Conservation (phyloP, 2,329 filamentous ascomycete genomes). For the Teratosphaeria gauchensis region DNA sequence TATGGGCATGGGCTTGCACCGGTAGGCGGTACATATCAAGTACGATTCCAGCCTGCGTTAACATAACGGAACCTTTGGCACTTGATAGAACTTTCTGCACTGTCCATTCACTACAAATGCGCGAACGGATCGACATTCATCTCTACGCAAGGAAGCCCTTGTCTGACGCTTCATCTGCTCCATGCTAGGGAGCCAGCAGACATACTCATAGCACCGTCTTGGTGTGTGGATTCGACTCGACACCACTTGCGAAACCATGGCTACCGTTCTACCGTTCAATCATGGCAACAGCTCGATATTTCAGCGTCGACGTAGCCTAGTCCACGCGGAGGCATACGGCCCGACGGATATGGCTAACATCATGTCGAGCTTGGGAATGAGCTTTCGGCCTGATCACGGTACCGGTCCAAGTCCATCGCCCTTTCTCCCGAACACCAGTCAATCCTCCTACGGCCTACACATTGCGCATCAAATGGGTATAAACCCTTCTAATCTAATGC, state of each 20-base stretch:
- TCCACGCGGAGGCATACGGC: constrained; percentile 9
- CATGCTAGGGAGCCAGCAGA: not conserved
- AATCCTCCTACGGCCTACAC: constrained; percentile 10
- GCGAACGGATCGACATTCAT: not conserved
- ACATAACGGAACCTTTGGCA: not conserved
- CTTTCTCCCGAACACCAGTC: constrained; percentile 4
- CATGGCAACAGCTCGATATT: constrained; percentile 13
- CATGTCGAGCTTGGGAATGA: constrained; percentile 21
- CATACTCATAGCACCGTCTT: not conserved
- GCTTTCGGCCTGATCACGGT: constrained; percentile 16
- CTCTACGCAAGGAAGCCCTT: not conserved
- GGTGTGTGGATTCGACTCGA: not conserved
- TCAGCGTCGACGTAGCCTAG: constrained; percentile 18
- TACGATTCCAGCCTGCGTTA: not conserved
- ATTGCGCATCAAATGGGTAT: constrained; percentile 1
- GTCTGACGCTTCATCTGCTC: not conserved
- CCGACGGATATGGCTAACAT: constrained; percentile 16
- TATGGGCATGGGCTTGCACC: not conserved
- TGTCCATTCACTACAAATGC: not conserved
- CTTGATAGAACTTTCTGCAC: not conserved
- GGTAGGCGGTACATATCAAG: not conserved
- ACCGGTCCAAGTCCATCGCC: constrained; percentile 8
- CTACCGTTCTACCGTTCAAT: constrained; percentile 9
- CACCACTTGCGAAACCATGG: constrained; percentile 7
- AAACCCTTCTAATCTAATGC: constrained; percentile 8